Percentiles rank a stretch among this genome's conserved stretches.
Conservation (phyloP, 2,329 filamentous ascomycete genomes). For the Xenoacremonium recifei region DNA sequence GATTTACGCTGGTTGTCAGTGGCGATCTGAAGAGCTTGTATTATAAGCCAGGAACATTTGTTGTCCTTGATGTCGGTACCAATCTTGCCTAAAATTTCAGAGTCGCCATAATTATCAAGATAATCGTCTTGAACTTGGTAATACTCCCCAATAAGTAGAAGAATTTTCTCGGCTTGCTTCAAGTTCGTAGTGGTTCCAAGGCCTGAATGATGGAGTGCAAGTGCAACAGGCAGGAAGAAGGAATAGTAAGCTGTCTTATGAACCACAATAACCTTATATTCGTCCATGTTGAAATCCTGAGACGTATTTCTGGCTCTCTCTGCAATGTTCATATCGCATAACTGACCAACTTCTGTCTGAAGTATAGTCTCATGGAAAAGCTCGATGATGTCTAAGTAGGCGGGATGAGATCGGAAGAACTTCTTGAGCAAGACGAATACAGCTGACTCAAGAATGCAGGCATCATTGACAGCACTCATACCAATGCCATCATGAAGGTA, state of each 20-base stretch:
- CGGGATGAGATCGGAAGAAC: conserved; percentile 83
- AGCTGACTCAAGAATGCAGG: conserved; percentile 87
- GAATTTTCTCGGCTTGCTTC: conserved; percentile 82
- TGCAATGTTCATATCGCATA: conserved; percentile 91
- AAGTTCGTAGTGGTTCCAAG: conserved; percentile 86
- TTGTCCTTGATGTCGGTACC: conserved; percentile 99
- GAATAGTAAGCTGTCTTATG: conserved; percentile 99
- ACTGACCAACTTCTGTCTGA: conserved; percentile 94
- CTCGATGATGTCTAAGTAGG: conserved; percentile 89
- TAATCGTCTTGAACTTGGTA: conserved; percentile 99
- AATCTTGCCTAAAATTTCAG: conserved; percentile 93
- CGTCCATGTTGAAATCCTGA: conserved; percentile 90
- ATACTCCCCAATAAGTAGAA: conserved; percentile 97
- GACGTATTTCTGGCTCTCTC: conserved; percentile 92
- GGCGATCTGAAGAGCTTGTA: conserved; percentile 81
- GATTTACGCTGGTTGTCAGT: conserved; percentile 83
- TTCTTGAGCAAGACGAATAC: conserved; percentile 94
- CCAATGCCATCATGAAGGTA: conserved; percentile 87
- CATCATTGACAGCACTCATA: conserved; percentile 97
- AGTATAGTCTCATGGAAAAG: conserved; percentile 93
- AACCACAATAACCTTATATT: conserved; percentile 97
- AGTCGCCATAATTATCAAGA: conserved; percentile 94
- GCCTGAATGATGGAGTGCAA: conserved; percentile 82
- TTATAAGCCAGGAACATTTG: conserved; percentile 98
- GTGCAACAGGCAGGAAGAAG: conserved; percentile 95